Conservation (phyloP, 257 asterid species). For the Solanum lignicaule region DNA sequence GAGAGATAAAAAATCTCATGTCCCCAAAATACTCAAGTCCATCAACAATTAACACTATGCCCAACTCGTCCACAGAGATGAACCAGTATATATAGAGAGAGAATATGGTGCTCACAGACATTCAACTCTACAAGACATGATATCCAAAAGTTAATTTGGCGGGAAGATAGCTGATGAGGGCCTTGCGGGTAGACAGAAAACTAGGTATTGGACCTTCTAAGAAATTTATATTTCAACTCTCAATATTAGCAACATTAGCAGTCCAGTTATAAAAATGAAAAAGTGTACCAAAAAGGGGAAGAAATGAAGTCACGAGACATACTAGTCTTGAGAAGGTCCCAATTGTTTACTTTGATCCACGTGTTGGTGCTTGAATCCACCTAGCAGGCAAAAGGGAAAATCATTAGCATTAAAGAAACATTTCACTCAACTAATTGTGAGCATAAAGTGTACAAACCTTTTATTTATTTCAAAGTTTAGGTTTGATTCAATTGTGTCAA, state of each 20-base stretch:
- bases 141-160: neutral
- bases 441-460: neutral
- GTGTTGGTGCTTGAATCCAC: conserved; percentile 40
- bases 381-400: conserved; percentile 31
- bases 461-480: neutral
- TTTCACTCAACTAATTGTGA: neutral
- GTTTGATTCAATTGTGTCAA: neutral
- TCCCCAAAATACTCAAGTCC: neutral
- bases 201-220: neutral
- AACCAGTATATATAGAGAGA: neutral
- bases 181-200: neutral
- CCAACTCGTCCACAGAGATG: neutral
- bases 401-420: conserved; percentile 13
- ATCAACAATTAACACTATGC: neutral
- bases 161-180: neutral
- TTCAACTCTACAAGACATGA: neutral
- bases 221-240: neutral
- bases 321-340: conserved; percentile 63
- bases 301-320: conserved; percentile 19
- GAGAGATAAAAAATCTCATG: neutral
- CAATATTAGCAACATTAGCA: neutral
- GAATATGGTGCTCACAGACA: neutral
- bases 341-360: conserved; percentile 68
- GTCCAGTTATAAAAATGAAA: neutral
- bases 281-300: neutral